Evolutionary conservation across 169 alveolate genomes (phyloP), one percentile per base, ranked within the genome.

Genomic region (Condylostoma magnum): DNA sequence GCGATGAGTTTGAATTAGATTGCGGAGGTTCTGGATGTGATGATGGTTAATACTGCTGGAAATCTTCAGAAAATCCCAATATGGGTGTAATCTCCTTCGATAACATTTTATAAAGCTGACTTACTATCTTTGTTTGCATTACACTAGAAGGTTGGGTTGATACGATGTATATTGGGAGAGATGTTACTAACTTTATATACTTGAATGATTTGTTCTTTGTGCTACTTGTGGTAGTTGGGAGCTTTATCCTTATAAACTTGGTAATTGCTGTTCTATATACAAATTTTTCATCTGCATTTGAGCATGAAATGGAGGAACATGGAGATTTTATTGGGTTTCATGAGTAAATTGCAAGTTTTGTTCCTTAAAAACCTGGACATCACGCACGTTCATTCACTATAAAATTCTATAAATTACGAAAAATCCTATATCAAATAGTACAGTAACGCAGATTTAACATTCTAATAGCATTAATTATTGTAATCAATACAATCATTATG

Each of bases 61-160:
- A 63, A 27, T 18, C 58, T n/a, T n/a, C 20, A 20, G n/a, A 20
- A 20, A 81, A 70, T 30, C 85, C 85, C 30, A 57, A 76, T 46
- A 33, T 47, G 27, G 85, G 76, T 1, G 77, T 69, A 30, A 69
- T 78, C 12, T 50, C 69, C 5, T 83, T 79, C 38, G 90, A 83
- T 36, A 55, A 73, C 41, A 52, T 79, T 20, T 33, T 44, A 10
- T 43, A 31, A 69, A 63, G 74, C 53, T 18, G 60, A n/a, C 65
- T 84, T 28, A 56, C 86, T 1, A 76, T 84, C 4, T 84, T 80
- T 46, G 67, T 65, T 31, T 74, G 48, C 28, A 69, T 83, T 31
- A 78, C 89, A 10, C 55, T 86, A 25, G 87, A 77, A 53, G 93
- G 90, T 0, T 86, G 93, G 89, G 75, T 85, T 34, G 60, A 56